Conservation (phyloP, 2,329 filamentous ascomycete species). For the Pyricularia pennisetigena region DNA sequence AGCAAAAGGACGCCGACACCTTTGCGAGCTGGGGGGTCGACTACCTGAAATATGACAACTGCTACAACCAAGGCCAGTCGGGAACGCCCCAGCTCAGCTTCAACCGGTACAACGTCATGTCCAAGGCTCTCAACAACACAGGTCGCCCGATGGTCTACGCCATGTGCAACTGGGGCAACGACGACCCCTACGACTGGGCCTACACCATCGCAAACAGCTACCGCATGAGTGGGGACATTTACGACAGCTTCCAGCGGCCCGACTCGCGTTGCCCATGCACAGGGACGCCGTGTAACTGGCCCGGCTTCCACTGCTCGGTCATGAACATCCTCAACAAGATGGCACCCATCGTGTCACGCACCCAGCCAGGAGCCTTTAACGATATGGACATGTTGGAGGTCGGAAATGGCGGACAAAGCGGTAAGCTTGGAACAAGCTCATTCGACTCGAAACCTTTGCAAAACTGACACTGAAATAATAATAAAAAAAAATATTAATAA, state of each 20-base stretch:
- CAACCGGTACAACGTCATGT: slow-evolving; percentile 20
- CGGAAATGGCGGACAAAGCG: slow-evolving; percentile 12
- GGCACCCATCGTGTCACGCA: slow-evolving; percentile 7
- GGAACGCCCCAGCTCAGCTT: slow-evolving; percentile 17
- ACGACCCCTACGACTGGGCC: slow-evolving; percentile 18
- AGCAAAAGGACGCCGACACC: slow-evolving; percentile 38
- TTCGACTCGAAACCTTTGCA: no score
- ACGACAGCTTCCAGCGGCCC: slow-evolving; percentile 21
- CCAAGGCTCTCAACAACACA: slow-evolving; percentile 21
- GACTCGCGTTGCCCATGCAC: slow-evolving; percentile 17
- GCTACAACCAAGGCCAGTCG: slow-evolving; percentile 20
- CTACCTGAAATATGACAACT: slow-evolving; percentile 44
- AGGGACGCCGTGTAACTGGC: slow-evolving; percentile 4
- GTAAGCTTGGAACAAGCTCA: neutral
- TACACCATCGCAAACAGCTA: slow-evolving; percentile 21
- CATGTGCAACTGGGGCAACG: slow-evolving; percentile 24
- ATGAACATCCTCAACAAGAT: slow-evolving; percentile 18
- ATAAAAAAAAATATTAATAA: no score
- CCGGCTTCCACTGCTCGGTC: slow-evolving; percentile 17
- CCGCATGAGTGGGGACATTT: slow-evolving; percentile 23
- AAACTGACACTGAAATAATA: no score
- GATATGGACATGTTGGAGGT: slow-evolving; percentile 14
- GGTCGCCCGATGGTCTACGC: slow-evolving; percentile 20
- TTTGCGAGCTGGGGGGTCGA: slow-evolving; percentile 43
- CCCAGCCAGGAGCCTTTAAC: slow-evolving; percentile 10